Evolutionary conservation across 768 basidiomycete genomes (phyloP).

Genomic region (Psilocybe subaeruginosa): DNA sequence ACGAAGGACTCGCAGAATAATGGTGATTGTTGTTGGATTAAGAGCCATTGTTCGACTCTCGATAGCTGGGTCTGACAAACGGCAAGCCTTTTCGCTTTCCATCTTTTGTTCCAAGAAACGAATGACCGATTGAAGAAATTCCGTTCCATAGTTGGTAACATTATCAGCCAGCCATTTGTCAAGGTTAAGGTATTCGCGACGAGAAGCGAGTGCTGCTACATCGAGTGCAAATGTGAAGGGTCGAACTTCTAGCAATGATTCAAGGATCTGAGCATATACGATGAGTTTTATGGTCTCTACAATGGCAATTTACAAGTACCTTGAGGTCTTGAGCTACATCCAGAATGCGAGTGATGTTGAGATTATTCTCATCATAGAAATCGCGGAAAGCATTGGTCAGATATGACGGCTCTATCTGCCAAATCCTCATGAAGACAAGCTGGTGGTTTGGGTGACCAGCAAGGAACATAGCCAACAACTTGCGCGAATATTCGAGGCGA

Average conservation of each 20-base stretch:
- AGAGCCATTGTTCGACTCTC: slow-evolving; percentile 86
- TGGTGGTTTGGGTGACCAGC: slow-evolving; percentile 94
- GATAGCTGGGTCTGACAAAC: slow-evolving; percentile 75
- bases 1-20: slow-evolving; percentile 88
- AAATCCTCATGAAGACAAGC: slow-evolving; percentile 95
- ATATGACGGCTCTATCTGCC: slow-evolving; percentile 87
- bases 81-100: slow-evolving; percentile 79
- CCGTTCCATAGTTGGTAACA: slow-evolving; percentile 77
- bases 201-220: slow-evolving; percentile 90
- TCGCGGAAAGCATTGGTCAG: slow-evolving; percentile 88
- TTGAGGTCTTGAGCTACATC: slow-evolving; percentile 96
- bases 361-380: slow-evolving; percentile 89
- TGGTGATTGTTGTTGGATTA: slow-evolving; percentile 87
- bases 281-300: neutral
- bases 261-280: slow-evolving; percentile 68
- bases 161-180: slow-evolving; percentile 97
- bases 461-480: slow-evolving; percentile 87
- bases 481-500: slow-evolving; percentile 84
- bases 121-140: slow-evolving; percentile 87
- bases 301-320: slow-evolving; percentile 43
- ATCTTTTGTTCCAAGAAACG: slow-evolving; percentile 92
- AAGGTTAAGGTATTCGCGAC: slow-evolving; percentile 91
- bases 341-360: slow-evolving; percentile 92
- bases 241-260: slow-evolving; percentile 87
- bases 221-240: slow-evolving; percentile 92